Evolutionary conservation across 352 stramenopile species (phyloP), one percentile per base, ranked within the genome.

Genomic region (Blastocystis sp.): DNA sequence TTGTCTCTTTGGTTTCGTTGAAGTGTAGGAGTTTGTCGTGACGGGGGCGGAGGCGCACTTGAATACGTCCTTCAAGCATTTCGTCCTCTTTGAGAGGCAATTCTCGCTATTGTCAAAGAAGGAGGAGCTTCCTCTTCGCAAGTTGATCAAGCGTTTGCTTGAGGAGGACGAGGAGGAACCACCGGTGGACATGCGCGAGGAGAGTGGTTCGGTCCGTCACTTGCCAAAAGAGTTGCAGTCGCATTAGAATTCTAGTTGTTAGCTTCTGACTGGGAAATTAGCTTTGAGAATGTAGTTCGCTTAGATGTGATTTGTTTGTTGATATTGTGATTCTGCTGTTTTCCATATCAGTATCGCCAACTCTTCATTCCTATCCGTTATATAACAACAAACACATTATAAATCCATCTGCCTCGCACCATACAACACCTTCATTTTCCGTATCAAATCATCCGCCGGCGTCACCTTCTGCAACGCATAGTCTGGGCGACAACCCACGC

Each of bases 41-140:
- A 90, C 97, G 42, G 93, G 93, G 29, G 95, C 95, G 71, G 94
- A 96, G 79, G 93, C 94, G 40, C 93, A 97, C 88, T 90, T 98
- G 65, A 98, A 98, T 89, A 97, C 95, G 73, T 97, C 93, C 87
- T 97, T 98, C 89, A 98, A 98, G 87, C 94, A 97, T 88, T 98
- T 98, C 84, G 96, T 97, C 90, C 93, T 95, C 54, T 97, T 98
- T 88, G 94, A 94, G 86, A 94, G 90, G 18, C 92, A 96, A 87
- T 97, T 97, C 87, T 92, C 95, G 16, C 89, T 97, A 38, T 91
- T 97, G 21, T 92, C 94, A 72, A 93, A 95, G 87, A 92, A 93
- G 65, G 94, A 97, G 88, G 92, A 97, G 88, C 91, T 96, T 87
- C 93, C 93, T 14, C 90, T 97, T 72, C 93, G 95, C 78, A 93